phyloP scores from a whole-genome alignment of 805 yeast species.

The Yarrowia phangngaensis region DNA sequence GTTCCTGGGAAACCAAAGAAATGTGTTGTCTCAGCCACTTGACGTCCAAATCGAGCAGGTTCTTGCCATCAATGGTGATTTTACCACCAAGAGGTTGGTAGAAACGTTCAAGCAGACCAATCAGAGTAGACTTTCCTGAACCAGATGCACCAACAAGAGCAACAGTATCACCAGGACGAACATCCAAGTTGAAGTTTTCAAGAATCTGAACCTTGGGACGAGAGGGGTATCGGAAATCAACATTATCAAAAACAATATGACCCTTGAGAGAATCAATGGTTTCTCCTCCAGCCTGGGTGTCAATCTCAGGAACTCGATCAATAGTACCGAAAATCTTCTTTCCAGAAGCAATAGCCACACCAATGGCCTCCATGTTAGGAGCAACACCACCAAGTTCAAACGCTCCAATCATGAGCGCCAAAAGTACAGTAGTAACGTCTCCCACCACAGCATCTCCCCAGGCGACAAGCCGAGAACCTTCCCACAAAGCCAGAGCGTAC shows the following conservation, averaged over 20 bases:
- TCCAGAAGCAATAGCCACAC: constrained; percentile 44
- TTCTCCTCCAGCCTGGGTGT: constrained; percentile 37
- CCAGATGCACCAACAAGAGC: constrained; percentile 97
- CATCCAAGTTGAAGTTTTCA: constrained; percentile 66
- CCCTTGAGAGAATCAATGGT: constrained; percentile 43
- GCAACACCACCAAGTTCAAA: constrained; percentile 44
- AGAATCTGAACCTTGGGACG: constrained; percentile 78
- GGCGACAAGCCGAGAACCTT: constrained; percentile 43
- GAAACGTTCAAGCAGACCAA: constrained; percentile 80
- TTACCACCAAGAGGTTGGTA: constrained; percentile 75
- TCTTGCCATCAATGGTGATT: constrained; percentile 79
- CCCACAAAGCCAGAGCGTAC: constrained; percentile 45
- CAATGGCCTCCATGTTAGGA: constrained; percentile 41
- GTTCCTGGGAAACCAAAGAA: constrained; percentile 94
- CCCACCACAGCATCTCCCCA: constrained; percentile 39
- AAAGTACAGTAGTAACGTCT: constrained; percentile 39
- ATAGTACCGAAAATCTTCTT: constrained; percentile 44
- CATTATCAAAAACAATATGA: constrained; percentile 76
- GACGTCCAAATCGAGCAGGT: constrained; percentile 65
- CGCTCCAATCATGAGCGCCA: constrained; percentile 45
- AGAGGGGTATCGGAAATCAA: constrained; percentile 79
- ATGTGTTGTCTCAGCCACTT: constrained; percentile 70
- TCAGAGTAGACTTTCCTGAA: constrained; percentile 87
- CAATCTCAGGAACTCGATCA: constrained; percentile 44
- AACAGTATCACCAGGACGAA: constrained; percentile 85